phyloP scores from a whole-genome alignment of 306 rosid species.

The Gillenia trifoliata region DNA sequence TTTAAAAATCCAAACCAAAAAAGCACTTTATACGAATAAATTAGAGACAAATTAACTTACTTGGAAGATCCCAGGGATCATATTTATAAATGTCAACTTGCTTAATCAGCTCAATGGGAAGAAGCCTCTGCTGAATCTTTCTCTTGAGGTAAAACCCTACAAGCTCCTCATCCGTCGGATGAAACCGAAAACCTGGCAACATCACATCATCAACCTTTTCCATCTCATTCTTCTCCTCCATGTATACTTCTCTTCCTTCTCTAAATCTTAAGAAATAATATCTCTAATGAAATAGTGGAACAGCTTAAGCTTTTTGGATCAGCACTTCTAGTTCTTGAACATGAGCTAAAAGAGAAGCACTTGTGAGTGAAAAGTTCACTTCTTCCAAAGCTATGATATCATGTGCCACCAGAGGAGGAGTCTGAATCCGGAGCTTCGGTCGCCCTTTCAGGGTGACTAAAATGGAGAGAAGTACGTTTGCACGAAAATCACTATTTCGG shows the following conservation, averaged over 20 bases:
- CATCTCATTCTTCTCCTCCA: constrained; percentile 64
- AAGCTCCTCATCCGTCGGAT: constrained; percentile 83
- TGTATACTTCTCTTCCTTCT: constrained; percentile 13
- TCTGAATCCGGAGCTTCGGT: constrained; percentile 51
- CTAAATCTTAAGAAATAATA: neutral
- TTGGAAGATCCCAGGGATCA: constrained; percentile 94
- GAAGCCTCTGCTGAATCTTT: constrained; percentile 54
- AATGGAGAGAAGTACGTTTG: constrained; percentile 18
- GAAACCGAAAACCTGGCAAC: constrained; percentile 79
- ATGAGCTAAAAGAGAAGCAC: constrained; percentile 17
- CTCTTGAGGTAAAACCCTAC: constrained; percentile 68
- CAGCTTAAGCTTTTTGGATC: neutral
- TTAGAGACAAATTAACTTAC: constrained; percentile 35
- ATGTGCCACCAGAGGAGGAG: constrained; percentile 33
- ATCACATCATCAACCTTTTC: constrained; percentile 53
- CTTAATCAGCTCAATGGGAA: constrained; percentile 67
- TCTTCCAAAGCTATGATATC: constrained; percentile 21
- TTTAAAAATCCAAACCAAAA: neutral
- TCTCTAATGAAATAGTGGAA: neutral
- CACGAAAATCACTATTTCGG: constrained; percentile 25
- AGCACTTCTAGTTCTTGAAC: constrained; percentile 25
- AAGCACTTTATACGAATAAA: neutral
- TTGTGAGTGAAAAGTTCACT: constrained; percentile 6
- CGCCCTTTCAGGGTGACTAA: constrained; percentile 26
- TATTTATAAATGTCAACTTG: constrained; percentile 75